Conservation (phyloP, 192 early-diverging fungal species). For the Backusella psychrophila region DNA sequence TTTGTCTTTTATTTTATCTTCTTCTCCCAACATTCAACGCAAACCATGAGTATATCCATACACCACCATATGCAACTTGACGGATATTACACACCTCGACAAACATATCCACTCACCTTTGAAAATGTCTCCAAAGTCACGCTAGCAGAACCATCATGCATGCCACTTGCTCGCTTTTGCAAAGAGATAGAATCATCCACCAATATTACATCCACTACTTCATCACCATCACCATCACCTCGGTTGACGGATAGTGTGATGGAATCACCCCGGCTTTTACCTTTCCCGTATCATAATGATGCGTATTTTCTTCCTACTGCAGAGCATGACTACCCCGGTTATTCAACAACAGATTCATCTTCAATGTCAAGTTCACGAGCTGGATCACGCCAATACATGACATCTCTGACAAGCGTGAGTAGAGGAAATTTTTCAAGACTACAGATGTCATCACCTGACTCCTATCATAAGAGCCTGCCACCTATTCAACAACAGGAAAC, state of each 20-base stretch:
- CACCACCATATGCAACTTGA: neutral
- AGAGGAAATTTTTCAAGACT: neutral
- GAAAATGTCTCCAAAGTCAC: constrained; percentile 10
- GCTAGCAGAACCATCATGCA: neutral
- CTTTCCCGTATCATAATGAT: constrained; percentile 23
- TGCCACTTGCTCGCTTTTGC: constrained; percentile 8
- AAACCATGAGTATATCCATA: neutral
- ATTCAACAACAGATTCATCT: neutral
- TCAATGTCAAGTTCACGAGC: neutral
- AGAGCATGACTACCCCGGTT: constrained; percentile 11
- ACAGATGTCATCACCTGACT: neutral
- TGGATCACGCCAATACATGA: constrained; percentile 5
- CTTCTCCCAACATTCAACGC: neutral
- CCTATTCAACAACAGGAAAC: neutral
- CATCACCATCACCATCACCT: neutral
- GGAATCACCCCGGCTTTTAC: constrained; percentile 15
- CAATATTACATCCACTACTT: neutral
- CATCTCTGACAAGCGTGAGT: neutral
- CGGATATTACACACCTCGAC: neutral
- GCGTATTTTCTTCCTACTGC: constrained; percentile 17
- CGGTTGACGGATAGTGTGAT: constrained; percentile 4
- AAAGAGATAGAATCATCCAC: neutral
- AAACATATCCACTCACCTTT: neutral
- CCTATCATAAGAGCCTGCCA: neutral
- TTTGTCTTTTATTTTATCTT: neutral